phyloP scores from a whole-genome alignment of 495 filamentous ascomycete genomes.

The Usnea hakonensis region DNA sequence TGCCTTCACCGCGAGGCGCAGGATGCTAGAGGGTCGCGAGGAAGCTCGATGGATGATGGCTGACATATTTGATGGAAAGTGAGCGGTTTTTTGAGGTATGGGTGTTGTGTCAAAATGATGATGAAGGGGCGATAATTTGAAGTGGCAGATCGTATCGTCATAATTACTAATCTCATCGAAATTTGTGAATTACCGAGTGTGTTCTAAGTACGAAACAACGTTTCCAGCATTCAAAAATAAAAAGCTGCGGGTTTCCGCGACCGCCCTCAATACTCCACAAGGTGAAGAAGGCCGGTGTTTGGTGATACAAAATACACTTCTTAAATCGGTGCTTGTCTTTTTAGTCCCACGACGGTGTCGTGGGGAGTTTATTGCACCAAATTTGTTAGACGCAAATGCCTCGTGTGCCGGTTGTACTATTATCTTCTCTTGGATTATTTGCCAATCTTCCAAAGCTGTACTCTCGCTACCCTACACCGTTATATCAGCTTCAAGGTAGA shows the following conservation, averaged over 20 bases:
- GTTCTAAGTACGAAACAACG: too few species aligned
- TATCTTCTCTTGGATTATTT: slow-evolving; percentile 29
- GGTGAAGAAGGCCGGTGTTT: too few species aligned
- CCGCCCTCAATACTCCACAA: too few species aligned
- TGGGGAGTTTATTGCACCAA: slow-evolving; percentile 55
- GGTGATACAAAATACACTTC: too few species aligned
- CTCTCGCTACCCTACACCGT: slow-evolving; percentile 43
- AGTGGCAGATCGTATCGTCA: too few species aligned
- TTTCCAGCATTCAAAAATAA: too few species aligned
- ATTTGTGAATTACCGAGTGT: too few species aligned
- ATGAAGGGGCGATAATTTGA: not conserved
- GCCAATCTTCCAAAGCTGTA: slow-evolving; percentile 46
- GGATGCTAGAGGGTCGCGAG: not conserved
- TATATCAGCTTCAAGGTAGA: slow-evolving; percentile 36
- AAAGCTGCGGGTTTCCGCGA: too few species aligned
- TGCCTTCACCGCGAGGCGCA: not conserved
- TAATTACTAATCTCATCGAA: too few species aligned
- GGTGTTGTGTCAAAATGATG: not conserved
- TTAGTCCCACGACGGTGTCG: slow-evolving; percentile 26
- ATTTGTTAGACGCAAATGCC: slow-evolving; percentile 57
- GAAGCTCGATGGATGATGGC: not conserved
- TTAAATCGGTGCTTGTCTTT: too few species aligned
- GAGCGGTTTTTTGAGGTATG: not conserved
- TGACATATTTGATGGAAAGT: not conserved
- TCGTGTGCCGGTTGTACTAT: slow-evolving; percentile 48